These are phyloP conservation scores for Cylindrodendrum hubeiense DNA, from an alignment of 2,329 filamentous ascomycete species.

Conservation along the genomic window DNA sequence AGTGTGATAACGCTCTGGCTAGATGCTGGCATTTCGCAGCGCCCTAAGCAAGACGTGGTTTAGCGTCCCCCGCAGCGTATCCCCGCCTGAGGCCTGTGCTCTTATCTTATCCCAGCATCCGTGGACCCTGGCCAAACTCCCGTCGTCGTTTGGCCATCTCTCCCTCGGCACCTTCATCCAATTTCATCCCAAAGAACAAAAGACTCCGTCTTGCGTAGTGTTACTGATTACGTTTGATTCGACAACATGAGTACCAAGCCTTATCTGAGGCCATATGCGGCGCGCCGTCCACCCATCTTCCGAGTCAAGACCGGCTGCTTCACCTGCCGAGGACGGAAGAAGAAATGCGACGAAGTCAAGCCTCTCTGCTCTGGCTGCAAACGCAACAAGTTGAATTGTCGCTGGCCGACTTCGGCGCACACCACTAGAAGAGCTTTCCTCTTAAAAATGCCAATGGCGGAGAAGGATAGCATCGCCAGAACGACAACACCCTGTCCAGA, in stretches of 20 bases:
- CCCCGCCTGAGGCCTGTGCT: background rate
- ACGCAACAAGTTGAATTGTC: conserved; percentile 40
- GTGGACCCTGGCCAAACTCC: background rate
- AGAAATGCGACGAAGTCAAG: conserved; percentile 56
- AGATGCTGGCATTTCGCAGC: background rate
- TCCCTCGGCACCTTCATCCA: background rate
- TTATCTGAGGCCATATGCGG: background rate
- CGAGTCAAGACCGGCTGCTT: conserved; percentile 48
- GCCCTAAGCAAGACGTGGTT: background rate
- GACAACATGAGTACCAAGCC: background rate
- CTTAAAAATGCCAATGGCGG: background rate
- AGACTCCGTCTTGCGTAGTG: background rate
- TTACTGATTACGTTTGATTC: background rate
- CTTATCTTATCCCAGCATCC: background rate
- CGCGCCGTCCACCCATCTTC: conserved; percentile 14
- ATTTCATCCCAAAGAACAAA: background rate
- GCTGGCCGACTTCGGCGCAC: conserved; percentile 31
- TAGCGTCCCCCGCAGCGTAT: background rate
- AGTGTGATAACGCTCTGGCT: background rate
- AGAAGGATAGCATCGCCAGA: background rate
- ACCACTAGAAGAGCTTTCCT: background rate
- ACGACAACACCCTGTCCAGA: background rate
- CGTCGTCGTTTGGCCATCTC: background rate
- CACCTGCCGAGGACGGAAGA: conserved; percentile 55
- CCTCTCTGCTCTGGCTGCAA: conserved; percentile 50